Evolutionary conservation across 2,329 filamentous ascomycete species (phyloP).

Genomic region (Botryotinia globosa): DNA sequence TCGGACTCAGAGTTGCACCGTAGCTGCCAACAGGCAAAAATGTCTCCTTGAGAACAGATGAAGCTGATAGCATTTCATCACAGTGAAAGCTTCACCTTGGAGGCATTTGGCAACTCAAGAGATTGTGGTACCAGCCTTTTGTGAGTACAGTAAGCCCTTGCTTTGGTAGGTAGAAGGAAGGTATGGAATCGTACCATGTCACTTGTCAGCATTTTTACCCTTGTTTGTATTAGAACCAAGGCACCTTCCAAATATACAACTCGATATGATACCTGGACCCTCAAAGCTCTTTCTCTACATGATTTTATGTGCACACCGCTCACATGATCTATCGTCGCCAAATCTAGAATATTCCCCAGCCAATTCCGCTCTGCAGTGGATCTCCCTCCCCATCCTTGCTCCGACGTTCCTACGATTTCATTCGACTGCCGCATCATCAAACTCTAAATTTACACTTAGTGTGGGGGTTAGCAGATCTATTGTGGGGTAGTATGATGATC

Average conservation of each 20-base stretch:
- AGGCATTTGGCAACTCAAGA: not conserved
- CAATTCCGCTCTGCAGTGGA: not conserved
- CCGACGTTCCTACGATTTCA: not conserved
- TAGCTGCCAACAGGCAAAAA: no score
- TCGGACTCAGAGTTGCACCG: not conserved
- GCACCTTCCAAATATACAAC: not conserved
- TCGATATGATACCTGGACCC: not conserved
- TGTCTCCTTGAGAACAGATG: no score
- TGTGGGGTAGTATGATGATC: not conserved
- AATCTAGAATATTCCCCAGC: not conserved
- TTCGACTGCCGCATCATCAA: not conserved
- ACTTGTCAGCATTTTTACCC: not conserved
- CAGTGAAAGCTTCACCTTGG: not conserved
- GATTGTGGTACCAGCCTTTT: not conserved
- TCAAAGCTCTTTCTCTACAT: not conserved
- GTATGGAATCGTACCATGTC: not conserved
- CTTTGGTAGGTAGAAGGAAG: not conserved
- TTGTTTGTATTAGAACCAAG: not conserved
- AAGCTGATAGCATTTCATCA: not conserved
- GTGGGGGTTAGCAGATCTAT: not conserved
- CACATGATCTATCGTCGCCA: not conserved
- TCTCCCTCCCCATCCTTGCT: not conserved
- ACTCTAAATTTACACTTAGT: not conserved
- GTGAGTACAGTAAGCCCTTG: not conserved
- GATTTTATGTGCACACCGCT: not conserved